Base-by-base conservation (phyloP, 805 yeast species). In the Helenozyma baotianmanensis region DNA sequence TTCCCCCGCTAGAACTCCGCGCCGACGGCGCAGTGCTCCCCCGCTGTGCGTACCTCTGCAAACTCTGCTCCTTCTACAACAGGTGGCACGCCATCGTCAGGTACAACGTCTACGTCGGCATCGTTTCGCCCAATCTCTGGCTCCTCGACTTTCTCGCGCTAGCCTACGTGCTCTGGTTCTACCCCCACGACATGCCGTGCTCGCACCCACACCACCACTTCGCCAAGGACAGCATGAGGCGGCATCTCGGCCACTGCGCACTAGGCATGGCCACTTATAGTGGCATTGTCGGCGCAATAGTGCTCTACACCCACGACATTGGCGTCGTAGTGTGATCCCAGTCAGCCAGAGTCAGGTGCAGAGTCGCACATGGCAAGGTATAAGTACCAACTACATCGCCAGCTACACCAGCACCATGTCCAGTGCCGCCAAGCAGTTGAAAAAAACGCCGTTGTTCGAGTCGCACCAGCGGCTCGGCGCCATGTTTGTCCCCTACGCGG, bases 401-500 rank as follows among this genome's bases (percentile, higher is more conserved):
- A n/a, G n/a, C n/a, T n/a, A n/a, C n/a, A n/a, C n/a, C n/a, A n/a
- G n/a, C n/a, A n/a, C n/a, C n/a, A n/a, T n/a, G n/a, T n/a, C n/a
- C n/a, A n/a, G n/a, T n/a, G n/a, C n/a, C n/a, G n/a, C n/a, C n/a
- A n/a, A n/a, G n/a, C n/a, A 62, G 4, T 54, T 71, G 38, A 66
- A 74, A 44, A 76, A 68, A 46, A 92, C 97, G 1, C 94, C 97
- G 4, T 68, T 92, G 25, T 78, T 82, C 56, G 87, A 82, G 37
- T 69, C 87, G 15, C 97, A 92, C 56, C 66, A 81, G 22, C 73
- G 74, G 35, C 66, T 78, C 28, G 90, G 88, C 5, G 98, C 88
- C 10, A 88, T 84, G 35, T 81, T 92, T 81, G 97, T 89, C 4
- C 94, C 94, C 27, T 92, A 85, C 61, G 97, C 97, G 12, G 96